phyloP scores from a whole-genome alignment of 192 early-diverging fungal species.

The Obelidium mucronatum region DNA sequence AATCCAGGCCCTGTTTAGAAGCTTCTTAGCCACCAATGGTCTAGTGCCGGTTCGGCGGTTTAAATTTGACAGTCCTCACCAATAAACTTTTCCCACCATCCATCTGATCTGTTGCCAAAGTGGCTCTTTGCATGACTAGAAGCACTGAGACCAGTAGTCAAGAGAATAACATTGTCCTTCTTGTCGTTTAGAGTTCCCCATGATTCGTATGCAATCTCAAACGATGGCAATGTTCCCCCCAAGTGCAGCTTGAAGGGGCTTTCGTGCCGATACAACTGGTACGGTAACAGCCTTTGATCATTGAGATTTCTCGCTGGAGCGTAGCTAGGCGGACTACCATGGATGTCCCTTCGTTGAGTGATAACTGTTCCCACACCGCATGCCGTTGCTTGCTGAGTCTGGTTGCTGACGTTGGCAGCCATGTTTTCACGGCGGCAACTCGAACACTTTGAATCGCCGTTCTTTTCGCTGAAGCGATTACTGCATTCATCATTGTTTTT shows the following conservation, averaged over 20 bases:
- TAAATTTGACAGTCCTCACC: conserved; percentile 32
- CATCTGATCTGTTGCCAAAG: conserved; percentile 72
- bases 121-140: conserved; percentile 93
- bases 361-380: no score
- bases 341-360: no score
- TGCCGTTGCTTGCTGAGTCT: no score
- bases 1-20: conserved; percentile 70
- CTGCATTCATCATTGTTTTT: no score
- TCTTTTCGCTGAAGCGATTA: no score
- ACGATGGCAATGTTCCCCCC: conserved; percentile 78
- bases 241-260: conserved; percentile 78
- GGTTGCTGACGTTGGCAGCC: no score
- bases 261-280: not conserved
- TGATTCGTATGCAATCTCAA: conserved; percentile 93
- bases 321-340: not conserved
- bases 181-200: conserved; percentile 91
- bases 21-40: no score
- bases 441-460: no score
- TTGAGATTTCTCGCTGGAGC: no score
- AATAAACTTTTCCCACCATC: conserved; percentile 99
- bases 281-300: not conserved
- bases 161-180: conserved; percentile 85
- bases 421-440: no score
- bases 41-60: no score
- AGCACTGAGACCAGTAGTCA: conserved; percentile 95